Evolutionary conservation across 192 early-diverging fungal species (phyloP).

Genomic region (Piromyces finnis): DNA sequence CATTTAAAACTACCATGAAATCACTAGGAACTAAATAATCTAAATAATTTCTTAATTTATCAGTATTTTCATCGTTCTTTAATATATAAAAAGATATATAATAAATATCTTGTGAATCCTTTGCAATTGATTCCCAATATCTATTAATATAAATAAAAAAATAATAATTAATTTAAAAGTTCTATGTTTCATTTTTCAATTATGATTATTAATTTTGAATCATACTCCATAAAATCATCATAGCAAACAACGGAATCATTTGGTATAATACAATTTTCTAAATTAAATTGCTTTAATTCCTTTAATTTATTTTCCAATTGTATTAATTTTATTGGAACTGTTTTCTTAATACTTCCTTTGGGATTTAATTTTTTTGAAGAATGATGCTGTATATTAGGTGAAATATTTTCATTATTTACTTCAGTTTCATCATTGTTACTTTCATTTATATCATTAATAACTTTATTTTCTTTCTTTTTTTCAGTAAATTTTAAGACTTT

Average conservation of each 20-base stretch:
- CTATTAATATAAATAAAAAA: conserved; percentile 3
- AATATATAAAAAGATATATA: conserved; percentile 5
- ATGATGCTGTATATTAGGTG: not conserved
- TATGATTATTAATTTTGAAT: too few relatives aligned
- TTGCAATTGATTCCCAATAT: not conserved
- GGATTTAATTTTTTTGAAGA: not conserved
- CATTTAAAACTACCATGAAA: not conserved
- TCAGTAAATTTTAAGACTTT: not conserved
- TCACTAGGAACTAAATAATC: not conserved
- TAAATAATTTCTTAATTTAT: not conserved
- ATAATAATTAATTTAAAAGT: too few relatives aligned
- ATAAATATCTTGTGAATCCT: not conserved
- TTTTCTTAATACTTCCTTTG: not conserved
- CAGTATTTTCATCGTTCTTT: not conserved
- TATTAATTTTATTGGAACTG: not conserved
- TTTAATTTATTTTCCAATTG: not conserved
- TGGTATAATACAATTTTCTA: not conserved
- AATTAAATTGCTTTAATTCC: not conserved
- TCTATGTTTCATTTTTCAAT: too few relatives aligned
- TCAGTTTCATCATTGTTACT: not conserved
- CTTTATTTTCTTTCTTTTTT: not conserved
- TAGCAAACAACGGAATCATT: not conserved
- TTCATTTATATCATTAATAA: not conserved
- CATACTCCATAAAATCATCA: not conserved
- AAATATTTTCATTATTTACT: not conserved